Conservation (phyloP, 768 basidiomycete species). For the Tricholoma saponaceum region DNA sequence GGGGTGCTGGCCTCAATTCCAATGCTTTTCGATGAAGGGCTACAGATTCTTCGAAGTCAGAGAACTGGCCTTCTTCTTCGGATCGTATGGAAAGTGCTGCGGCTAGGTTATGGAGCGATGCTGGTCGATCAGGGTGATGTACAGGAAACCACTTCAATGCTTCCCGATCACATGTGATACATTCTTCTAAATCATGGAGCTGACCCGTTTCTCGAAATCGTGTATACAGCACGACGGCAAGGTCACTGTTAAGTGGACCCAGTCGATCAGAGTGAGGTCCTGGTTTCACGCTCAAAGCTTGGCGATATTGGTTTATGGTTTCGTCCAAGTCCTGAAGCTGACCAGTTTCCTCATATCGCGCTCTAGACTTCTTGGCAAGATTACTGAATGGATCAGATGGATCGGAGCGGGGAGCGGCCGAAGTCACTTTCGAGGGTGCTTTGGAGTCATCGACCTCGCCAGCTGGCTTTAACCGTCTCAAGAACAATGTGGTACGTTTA, state of each 20-base stretch:
- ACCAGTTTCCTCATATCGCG: not conserved
- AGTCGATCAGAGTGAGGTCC: not conserved
- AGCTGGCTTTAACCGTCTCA: not conserved
- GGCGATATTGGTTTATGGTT: not conserved
- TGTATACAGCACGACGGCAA: not conserved
- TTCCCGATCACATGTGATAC: not conserved
- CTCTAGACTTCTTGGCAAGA: not conserved
- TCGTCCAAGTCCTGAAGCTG: not conserved
- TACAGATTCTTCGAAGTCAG: constrained; percentile 10
- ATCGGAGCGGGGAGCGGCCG: not conserved
- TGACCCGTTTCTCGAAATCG: not conserved
- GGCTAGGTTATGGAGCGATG: not conserved
- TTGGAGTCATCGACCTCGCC: not conserved
- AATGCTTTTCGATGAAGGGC: constrained; percentile 6
- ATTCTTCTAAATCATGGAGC: not conserved
- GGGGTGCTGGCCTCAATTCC: not conserved
- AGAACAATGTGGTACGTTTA: not conserved
- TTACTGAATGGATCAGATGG: not conserved
- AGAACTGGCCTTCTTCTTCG: not conserved
- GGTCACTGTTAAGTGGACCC: not conserved
- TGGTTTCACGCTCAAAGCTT: not conserved
- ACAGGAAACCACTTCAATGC: not conserved
- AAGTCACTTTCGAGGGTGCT: not conserved
- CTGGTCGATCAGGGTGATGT: not conserved
- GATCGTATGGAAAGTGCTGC: not conserved